Evolutionary conservation across 371 early-diverging fungal species (phyloP).

Genomic region (Zychaea mexicana): DNA sequence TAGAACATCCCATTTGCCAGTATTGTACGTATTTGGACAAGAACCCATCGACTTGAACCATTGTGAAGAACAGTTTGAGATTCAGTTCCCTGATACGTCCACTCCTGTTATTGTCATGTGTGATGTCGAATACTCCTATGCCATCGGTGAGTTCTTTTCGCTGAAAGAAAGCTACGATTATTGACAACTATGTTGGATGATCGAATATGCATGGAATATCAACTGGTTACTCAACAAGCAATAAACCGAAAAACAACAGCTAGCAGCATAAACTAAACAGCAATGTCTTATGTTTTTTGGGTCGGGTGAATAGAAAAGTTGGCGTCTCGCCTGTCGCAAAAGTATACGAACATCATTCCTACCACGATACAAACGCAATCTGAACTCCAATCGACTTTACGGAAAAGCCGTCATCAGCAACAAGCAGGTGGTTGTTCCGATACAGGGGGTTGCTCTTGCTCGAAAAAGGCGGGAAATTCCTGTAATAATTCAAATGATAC

Average conservation of each 20-base stretch:
- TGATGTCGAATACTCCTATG: slow-evolving; percentile 76
- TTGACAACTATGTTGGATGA: not conserved
- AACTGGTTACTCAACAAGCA: too few relatives aligned
- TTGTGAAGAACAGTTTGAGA: slow-evolving; percentile 47
- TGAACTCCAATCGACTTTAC: slow-evolving; percentile 33
- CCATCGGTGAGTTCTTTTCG: slow-evolving; percentile 43
- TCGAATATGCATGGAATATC: not conserved
- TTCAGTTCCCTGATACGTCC: slow-evolving; percentile 35
- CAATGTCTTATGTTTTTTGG: too few relatives aligned
- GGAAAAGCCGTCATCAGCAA: not conserved
- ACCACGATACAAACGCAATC: slow-evolving; percentile 58
- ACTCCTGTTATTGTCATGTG: slow-evolving; percentile 70
- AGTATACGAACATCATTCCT: slow-evolving; percentile 43
- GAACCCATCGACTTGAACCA: slow-evolving; percentile 64
- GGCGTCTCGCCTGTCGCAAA: slow-evolving; percentile 17
- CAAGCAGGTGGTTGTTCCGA: slow-evolving; percentile 5
- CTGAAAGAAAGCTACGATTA: slow-evolving; percentile 1
- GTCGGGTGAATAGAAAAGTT: slow-evolving; percentile 15
- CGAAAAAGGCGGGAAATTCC: not conserved
- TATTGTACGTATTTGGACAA: slow-evolving; percentile 86
- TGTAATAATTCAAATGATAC: not conserved
- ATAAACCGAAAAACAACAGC: too few relatives aligned
- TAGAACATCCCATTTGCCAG: slow-evolving; percentile 80
- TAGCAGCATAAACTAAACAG: too few relatives aligned
- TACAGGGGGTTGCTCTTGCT: slow-evolving; percentile 1